Evolutionary conservation across 495 filamentous ascomycete species (phyloP).

Genomic region (Hypomontagnella monticulosa): DNA sequence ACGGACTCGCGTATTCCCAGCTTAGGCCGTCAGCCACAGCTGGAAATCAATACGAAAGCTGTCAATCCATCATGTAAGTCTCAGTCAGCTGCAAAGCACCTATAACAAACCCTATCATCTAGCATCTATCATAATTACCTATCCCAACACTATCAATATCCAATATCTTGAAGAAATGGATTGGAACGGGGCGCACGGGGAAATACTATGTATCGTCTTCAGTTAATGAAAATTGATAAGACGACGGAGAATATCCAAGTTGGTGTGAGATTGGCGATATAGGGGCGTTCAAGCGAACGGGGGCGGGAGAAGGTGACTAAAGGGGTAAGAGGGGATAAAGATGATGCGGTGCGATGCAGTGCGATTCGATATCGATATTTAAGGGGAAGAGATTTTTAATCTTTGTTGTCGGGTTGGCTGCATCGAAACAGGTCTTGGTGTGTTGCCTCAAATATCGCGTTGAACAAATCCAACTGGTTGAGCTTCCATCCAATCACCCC

Average conservation of each 20-base stretch:
- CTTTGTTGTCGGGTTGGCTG: constrained; percentile 40
- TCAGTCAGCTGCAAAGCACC: constrained; percentile 18
- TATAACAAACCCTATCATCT: constrained; percentile 36
- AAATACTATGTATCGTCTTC: constrained; percentile 2
- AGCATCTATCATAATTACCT: constrained; percentile 26
- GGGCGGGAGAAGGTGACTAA: constrained; percentile 13
- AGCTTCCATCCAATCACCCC: constrained; percentile 40
- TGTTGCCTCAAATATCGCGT: constrained; percentile 42
- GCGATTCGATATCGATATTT: not conserved
- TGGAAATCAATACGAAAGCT: constrained; percentile 14
- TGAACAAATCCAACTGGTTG: constrained; percentile 44
- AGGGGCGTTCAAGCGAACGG: constrained; percentile 15
- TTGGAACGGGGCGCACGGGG: not conserved
- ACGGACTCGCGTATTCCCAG: constrained; percentile 14
- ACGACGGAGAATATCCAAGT: constrained; percentile 22
- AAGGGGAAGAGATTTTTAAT: constrained; percentile 12
- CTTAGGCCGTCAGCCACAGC: constrained; percentile 24
- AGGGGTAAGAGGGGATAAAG: constrained; percentile 16
- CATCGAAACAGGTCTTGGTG: constrained; percentile 35
- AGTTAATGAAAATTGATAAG: not conserved
- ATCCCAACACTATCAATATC: constrained; percentile 8
- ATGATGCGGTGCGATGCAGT: constrained; percentile 19
- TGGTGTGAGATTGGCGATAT: not conserved
- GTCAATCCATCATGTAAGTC: constrained; percentile 35
- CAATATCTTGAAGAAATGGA: constrained; percentile 3